Evolutionary conservation across 2,329 filamentous ascomycete species (phyloP).

Genomic region (Fusarium sp.): DNA sequence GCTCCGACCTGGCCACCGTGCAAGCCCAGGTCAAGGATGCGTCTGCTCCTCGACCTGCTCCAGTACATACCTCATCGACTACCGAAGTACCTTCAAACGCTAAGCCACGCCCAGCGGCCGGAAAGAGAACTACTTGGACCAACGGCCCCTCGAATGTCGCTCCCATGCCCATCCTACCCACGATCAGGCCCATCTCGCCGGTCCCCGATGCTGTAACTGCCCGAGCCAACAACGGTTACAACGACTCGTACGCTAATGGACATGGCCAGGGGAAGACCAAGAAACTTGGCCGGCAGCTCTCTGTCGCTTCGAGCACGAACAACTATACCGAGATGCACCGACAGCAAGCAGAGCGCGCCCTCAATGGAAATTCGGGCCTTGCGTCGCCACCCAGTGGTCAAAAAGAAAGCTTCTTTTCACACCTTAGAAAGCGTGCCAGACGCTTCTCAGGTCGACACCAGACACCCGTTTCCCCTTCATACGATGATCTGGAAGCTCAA

Average conservation of each 20-base stretch:
- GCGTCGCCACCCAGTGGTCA: constrained; percentile 79
- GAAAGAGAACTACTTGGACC: constrained; percentile 92
- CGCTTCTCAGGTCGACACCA: constrained; percentile 92
- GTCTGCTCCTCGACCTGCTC: constrained; percentile 54
- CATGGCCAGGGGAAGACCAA: constrained; percentile 72
- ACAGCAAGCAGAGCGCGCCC: constrained; percentile 87
- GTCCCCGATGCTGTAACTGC: constrained; percentile 92
- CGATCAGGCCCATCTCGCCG: constrained; percentile 93
- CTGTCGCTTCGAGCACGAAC: constrained; percentile 88
- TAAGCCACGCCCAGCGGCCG: constrained; percentile 57
- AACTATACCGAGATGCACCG: constrained; percentile 90
- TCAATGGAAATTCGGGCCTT: constrained; percentile 80
- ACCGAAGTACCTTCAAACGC: constrained; percentile 50
- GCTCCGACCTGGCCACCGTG: constrained; percentile 64
- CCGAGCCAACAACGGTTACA: constrained; percentile 75
- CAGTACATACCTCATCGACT: constrained; percentile 52
- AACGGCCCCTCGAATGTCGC: constrained; percentile 81
- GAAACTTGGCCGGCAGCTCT: constrained; percentile 95
- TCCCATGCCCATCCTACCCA: constrained; percentile 95
- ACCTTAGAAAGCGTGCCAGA: constrained; percentile 90
- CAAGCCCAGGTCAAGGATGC: constrained; percentile 58
- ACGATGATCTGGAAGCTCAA: constrained; percentile 91
- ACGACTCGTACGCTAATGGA: constrained; percentile 52
- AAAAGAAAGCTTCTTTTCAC: constrained; percentile 98
- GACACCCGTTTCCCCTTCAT: constrained; percentile 76